Base-by-base conservation (phyloP, 164 flowering plant species). In the Buxus sempervirens region DNA sequence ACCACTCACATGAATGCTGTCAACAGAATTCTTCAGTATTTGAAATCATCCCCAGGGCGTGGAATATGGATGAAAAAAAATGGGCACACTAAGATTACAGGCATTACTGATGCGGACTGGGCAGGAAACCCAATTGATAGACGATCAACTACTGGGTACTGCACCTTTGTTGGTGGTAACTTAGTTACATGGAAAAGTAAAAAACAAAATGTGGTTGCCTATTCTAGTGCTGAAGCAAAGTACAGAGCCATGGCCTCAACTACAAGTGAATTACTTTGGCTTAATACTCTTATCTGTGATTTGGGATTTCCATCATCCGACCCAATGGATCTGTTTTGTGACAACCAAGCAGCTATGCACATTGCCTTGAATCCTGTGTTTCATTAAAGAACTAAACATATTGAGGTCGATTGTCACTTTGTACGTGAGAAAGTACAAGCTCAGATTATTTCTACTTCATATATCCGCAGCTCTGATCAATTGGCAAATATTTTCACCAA, bases 391-490 rank as follows among this genome's bases (percentile, higher is more conserved):
- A 67, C 70, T 0, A 67, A 56, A 15, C 62, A 67, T 24, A 36
- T 67, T 1, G 62, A 67, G 36, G n/a, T 67, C 5, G 70, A 67
- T 23, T 67, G 53, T 32, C 70, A 67, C 36, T 67, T 67, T 36
- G 58, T 57, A 0, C 15, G 62, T 20, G 62, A 67, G 10, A 57
- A 67, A 21, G 42, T 32, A 15, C 27, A n/a, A 26, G 71, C 22
- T 9, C 26, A 64, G 12, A 18, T 60, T 4, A 10, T 48, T 0
- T 8, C 41, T 13, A 38, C 38, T 32, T 4, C 23, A 38, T 41
- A 32, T 25, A 26, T 38, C 7, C 48, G 13, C 27, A 21, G 45
- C 27, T 7, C 6, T 18, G 10, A 45, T 27, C 70, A 67, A 41
- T 38, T 58, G 7, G 70, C 62, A 19, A 62, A 67, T 28, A 20